Evolutionary conservation across 2,329 filamentous ascomycete species (phyloP).

Genomic region (Fusarium scirpi): DNA sequence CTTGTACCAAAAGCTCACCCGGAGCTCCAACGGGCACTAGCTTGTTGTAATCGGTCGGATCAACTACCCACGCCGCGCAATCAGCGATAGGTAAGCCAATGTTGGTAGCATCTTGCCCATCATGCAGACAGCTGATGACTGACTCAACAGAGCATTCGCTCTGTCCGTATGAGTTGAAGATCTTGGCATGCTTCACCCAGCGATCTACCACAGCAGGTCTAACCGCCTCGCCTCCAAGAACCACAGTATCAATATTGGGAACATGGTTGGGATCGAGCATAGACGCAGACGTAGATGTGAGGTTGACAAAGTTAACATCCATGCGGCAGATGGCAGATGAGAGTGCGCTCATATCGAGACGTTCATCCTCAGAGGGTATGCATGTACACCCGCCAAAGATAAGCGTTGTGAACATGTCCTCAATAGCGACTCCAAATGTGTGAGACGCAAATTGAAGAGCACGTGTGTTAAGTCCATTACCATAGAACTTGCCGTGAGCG

Average conservation of each 20-base stretch:
- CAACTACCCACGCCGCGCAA: slow-evolving; percentile 5
- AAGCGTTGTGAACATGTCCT: slow-evolving; percentile 41
- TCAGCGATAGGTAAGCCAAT: neutral
- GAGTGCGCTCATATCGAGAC: slow-evolving; percentile 5
- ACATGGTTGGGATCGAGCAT: neutral
- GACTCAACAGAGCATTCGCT: slow-evolving; percentile 12
- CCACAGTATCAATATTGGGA: neutral
- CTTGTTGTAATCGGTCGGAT: slow-evolving; percentile 1
- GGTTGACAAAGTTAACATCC: neutral
- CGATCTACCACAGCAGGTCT: neutral
- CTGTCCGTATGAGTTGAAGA: neutral
- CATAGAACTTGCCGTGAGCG: slow-evolving; percentile 34
- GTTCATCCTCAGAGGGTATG: slow-evolving; percentile 36
- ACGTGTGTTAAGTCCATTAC: slow-evolving; percentile 60
- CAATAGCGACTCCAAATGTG: slow-evolving; percentile 62
- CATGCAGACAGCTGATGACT: neutral
- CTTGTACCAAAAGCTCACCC: slow-evolving; percentile 7
- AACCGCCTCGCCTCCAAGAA: neutral
- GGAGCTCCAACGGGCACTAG: slow-evolving; percentile 5
- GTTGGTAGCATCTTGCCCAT: neutral
- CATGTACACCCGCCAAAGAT: slow-evolving; percentile 40
- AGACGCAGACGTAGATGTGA: neutral
- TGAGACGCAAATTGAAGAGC: slow-evolving; percentile 62
- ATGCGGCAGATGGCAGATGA: neutral
- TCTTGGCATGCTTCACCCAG: neutral